A percentile compares a stretch with the other conserved stretches of the same genome.
These are phyloP conservation scores for Peltaster fructicola DNA, from an alignment of 2,329 filamentous ascomycete genomes.

Conservation along the genomic window DNA sequence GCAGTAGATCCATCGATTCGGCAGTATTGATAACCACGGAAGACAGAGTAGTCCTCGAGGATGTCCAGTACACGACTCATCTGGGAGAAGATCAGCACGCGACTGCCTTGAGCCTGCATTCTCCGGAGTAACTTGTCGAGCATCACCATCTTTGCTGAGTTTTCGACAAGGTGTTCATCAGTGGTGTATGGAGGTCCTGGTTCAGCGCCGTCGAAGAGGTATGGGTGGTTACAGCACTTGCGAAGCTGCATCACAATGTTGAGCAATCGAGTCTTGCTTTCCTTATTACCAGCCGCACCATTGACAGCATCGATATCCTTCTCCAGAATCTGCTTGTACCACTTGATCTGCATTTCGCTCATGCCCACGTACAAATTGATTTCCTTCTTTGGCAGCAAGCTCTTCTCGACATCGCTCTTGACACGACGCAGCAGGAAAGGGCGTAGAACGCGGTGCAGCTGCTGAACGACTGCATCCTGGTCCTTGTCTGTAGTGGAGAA, in stretches of 20 bases:
- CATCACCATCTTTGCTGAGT: conserved; percentile 94
- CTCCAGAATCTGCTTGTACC: conserved; percentile 97
- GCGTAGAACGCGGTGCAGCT: conserved; percentile 79
- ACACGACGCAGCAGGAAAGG: conserved; percentile 91
- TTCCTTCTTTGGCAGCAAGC: conserved; percentile 90
- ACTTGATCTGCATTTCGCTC: conserved; percentile 98
- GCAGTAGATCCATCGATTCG: conserved; percentile 93
- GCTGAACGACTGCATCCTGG: conserved; percentile 88
- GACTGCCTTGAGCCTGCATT: conserved; percentile 70
- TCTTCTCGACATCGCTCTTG: conserved; percentile 97
- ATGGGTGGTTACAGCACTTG: conserved; percentile 98
- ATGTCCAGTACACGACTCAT: conserved; percentile 98
- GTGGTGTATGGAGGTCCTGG: conserved; percentile 96
- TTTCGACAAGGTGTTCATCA: conserved; percentile 85
- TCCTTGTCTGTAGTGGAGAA: conserved; percentile 82
- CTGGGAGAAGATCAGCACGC: conserved; percentile 97
- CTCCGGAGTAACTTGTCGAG: conserved; percentile 78
- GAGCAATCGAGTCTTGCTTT: conserved; percentile 89
- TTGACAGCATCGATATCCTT: conserved; percentile 99
- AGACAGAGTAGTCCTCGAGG: conserved; percentile 93
- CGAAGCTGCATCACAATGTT: conserved; percentile 99
- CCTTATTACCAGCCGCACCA: conserved; percentile 83
- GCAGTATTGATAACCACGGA: conserved; percentile 87
- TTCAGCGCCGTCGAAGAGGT: conserved; percentile 92
- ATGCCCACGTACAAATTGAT: conserved; percentile 94